Evolutionary conservation across 75 land plant genomes (phyloP).

Genomic region (Picea glauca): DNA sequence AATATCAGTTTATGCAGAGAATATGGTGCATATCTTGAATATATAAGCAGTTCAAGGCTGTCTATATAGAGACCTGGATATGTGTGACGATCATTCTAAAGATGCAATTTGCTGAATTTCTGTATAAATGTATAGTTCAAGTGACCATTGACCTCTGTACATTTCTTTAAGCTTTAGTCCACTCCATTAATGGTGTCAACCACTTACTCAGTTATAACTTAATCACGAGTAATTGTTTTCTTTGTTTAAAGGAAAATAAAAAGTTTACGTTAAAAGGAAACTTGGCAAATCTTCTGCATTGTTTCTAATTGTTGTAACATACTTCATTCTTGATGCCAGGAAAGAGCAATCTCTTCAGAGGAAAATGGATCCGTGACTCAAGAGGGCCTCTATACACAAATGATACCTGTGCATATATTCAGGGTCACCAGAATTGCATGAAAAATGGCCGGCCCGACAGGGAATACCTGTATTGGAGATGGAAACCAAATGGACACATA

Average conservation of each 20-base stretch:
- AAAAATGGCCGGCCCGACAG: conserved; percentile 38
- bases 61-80: too few relatives aligned
- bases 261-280: neutral
- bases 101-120: too few relatives aligned
- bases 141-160: neutral
- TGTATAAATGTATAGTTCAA: too few relatives aligned
- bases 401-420: conserved; percentile 28
- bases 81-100: too few relatives aligned
- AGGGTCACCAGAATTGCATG: conserved; percentile 40
- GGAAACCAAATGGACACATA: conserved; percentile 42
- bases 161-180: neutral
- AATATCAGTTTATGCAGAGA: too few relatives aligned
- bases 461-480: conserved; percentile 39
- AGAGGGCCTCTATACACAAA: conserved; percentile 37
- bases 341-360: conserved; percentile 26
- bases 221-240: neutral
- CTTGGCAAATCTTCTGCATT: too few relatives aligned
- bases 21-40: too few relatives aligned
- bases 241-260: neutral
- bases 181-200: neutral
- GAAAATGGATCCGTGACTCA: conserved; percentile 34
- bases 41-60: too few relatives aligned
- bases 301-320: neutral
- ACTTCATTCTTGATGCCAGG: neutral
- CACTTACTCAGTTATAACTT: neutral